Percentiles rank a stretch among this genome's conserved stretches.
Conservation (phyloP, 352 stramenopile species). For the Discostella stelligera region DNA sequence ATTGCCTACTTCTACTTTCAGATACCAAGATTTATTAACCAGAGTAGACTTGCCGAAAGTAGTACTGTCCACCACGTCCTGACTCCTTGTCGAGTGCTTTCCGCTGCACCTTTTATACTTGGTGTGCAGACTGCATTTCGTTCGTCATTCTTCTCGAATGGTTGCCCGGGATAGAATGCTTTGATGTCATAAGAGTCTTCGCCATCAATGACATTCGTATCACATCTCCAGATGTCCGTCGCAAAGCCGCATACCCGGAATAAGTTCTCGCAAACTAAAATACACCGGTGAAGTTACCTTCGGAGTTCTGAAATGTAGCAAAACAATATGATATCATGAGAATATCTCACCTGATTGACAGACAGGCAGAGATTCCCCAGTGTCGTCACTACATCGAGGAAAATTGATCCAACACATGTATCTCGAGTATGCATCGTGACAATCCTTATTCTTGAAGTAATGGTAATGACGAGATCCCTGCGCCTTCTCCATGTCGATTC, state of each 20-base stretch:
- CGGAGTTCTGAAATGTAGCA: too few relatives aligned
- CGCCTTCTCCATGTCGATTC: slow-evolving; percentile 26
- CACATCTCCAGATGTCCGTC: slow-evolving; percentile 87
- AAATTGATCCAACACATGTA: slow-evolving; percentile 92
- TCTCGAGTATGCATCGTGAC: slow-evolving; percentile 87
- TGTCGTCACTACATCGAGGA: slow-evolving; percentile 85
- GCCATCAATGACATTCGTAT: slow-evolving; percentile 30
- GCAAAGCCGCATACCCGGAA: slow-evolving; percentile 86
- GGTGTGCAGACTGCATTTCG: slow-evolving; percentile 35
- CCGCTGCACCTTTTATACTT: slow-evolving; percentile 35
- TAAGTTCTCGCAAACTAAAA: slow-evolving; percentile 86
- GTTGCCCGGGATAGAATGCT: slow-evolving; percentile 35
- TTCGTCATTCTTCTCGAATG: slow-evolving; percentile 38
- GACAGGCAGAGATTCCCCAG: slow-evolving; percentile 84
- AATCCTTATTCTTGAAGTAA: slow-evolving; percentile 87
- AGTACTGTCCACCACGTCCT: too few relatives aligned
- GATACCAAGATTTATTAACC: too few relatives aligned
- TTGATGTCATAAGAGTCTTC: slow-evolving; percentile 7
- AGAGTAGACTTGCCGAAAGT: too few relatives aligned
- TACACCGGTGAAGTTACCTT: too few relatives aligned
- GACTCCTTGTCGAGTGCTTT: too few relatives aligned
- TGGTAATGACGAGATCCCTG: slow-evolving; percentile 79
- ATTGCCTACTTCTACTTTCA: too few relatives aligned
- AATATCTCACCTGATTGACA: slow-evolving; percentile 74
- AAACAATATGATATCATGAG: too few relatives aligned